Base-by-base conservation (phyloP, 176 grass and related monocot genomes). In the Puccinellia tenuiflora region DNA sequence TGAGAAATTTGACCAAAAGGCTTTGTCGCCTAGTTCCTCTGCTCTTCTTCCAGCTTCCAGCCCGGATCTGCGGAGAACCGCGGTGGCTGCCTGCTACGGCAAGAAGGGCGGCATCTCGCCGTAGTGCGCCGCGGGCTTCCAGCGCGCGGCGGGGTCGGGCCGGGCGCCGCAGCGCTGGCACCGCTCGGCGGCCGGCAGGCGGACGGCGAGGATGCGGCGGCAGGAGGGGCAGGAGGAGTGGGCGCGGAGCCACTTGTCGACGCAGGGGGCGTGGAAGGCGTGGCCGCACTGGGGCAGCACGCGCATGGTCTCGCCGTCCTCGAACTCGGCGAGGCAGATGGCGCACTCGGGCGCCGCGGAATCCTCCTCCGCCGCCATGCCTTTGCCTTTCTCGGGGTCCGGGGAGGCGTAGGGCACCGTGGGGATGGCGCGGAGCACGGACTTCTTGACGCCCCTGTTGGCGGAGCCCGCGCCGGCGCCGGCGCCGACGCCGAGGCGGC, bases 191-290 rank as follows among this genome's bases (percentile, higher is more conserved):
- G 87, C 57, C 4, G 86, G 92, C 43, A 91, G 88, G 15, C 61
- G 24, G 25, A 82, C 72, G 30, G 40, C 87, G 1, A 94, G 84
- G 81, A 92, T 80, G 28, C 77, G 65, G 26, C 92, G 87, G 77
- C 92, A 94, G 7, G 89, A 87, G 8, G 92, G 92, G 73, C 92
- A 94, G 63, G 92, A 89, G 10, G 92, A 92, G 79, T 87, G 92
- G 3, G 72, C 72, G 52, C 86, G 80, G 11, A 94, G 84, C 92
- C 92, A 94, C 92, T 51, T 89, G 87, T 94, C 92, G 48, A 94
- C 7, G 77, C 92, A 94, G 61, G 43, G 77, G 8, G 85, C 90
- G 79, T 94, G 92, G 88, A 94, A 94, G 11, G 56, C 51, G 33
- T 94, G 92, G 48, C 87, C 84, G 61, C 92, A 94, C 81, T 85